These are phyloP conservation scores for Medicago truncatula DNA, from an alignment of 306 rosid species.

Conservation along the genomic window MtrunA17r5.0-ANR NC_053045.1:29027001-29027500, in stretches of 20 bases:
- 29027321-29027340: too few species aligned
- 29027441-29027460: slow-evolving; percentile 6
- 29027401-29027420: slow-evolving; percentile 22
- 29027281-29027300: not conserved
- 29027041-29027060: not conserved
- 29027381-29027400: not conserved
- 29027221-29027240: slow-evolving; percentile 40
- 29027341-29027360: too few species aligned
- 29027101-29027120: too few species aligned
- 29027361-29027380: too few species aligned
- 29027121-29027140: not conserved
- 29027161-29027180: slow-evolving; percentile 39
- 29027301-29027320: too few species aligned
- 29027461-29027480: too few species aligned
- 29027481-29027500: too few species aligned
- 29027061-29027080: too few species aligned
- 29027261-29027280: not conserved
- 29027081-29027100: too few species aligned
- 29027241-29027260: too few species aligned
- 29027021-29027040: slow-evolving; percentile 9
- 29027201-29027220: slow-evolving; percentile 18
- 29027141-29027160: slow-evolving; percentile 3
- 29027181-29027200: slow-evolving; percentile 21
- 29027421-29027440: slow-evolving; percentile 17
- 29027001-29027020: not conserved